phyloP scores from a whole-genome alignment of 23 red algal genomes.

The Chondrus crispus region DNA sequence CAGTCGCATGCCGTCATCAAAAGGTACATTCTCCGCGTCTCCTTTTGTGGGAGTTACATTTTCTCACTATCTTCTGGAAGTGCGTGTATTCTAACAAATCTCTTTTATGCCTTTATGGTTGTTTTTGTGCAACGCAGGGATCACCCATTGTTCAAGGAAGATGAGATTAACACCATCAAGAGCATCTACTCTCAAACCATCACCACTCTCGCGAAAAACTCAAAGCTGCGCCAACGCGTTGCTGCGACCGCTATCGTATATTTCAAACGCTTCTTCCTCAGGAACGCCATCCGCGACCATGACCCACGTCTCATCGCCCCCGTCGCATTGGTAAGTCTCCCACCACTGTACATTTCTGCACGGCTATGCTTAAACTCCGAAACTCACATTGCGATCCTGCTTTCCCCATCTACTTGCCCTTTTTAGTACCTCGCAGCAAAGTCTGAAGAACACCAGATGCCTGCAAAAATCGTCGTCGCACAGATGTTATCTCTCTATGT shows the following conservation, averaged over 20 bases:
- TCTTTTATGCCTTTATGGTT: neutral
- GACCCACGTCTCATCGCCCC: constrained; percentile 80
- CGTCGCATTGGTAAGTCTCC: constrained; percentile 62
- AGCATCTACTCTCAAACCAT: constrained; percentile 64
- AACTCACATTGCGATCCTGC: neutral
- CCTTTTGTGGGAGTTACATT: too few species aligned
- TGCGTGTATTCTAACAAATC: neutral
- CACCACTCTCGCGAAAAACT: constrained; percentile 38
- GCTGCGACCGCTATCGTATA: constrained; percentile 79
- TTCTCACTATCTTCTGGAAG: neutral
- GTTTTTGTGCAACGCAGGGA: neutral
- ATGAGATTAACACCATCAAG: constrained; percentile 57
- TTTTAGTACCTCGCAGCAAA: constrained; percentile 72
- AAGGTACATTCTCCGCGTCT: neutral
- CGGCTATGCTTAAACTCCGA: neutral
- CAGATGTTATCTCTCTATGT: constrained; percentile 48
- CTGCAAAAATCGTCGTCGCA: constrained; percentile 68
- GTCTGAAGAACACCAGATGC: constrained; percentile 71
- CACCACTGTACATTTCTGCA: neutral
- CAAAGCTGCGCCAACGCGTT: constrained; percentile 73
- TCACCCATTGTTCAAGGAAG: constrained; percentile 38
- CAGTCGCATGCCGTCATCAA: constrained; percentile 41
- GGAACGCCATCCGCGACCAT: constrained; percentile 41
- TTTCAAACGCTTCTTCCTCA: constrained; percentile 63
- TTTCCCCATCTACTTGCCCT: neutral